phyloP scores from a whole-genome alignment of 2,329 filamentous ascomycete genomes.

The Ophiostoma montium region DNA sequence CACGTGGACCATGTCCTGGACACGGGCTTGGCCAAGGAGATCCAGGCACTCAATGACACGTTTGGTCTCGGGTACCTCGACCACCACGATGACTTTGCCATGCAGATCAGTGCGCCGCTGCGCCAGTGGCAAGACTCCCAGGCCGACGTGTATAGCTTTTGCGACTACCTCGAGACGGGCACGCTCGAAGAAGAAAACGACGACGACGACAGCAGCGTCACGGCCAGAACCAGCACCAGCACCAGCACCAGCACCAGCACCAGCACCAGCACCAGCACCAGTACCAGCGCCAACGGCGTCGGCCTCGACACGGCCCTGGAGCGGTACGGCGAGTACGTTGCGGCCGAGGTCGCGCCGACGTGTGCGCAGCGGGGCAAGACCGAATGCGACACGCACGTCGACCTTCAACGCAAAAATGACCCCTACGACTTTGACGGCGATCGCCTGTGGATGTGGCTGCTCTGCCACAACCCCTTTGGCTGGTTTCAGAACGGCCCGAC shows the following conservation, averaged over 20 bases:
- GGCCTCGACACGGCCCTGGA: conserved; percentile 34
- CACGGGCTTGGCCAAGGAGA: not conserved
- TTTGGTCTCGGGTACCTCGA: conserved; percentile 30
- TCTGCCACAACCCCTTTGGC: conserved; percentile 31
- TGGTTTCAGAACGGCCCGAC: conserved; percentile 31
- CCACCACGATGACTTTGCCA: conserved; percentile 28
- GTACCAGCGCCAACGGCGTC: conserved; percentile 26
- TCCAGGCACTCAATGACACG: conserved; percentile 12
- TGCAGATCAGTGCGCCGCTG: not conserved
- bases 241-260: not conserved
- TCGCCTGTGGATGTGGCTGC: conserved; percentile 41
- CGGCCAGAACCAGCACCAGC: too few relatives aligned
- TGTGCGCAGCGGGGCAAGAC: conserved; percentile 27
- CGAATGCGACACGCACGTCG: conserved; percentile 25
- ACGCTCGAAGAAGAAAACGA: too few relatives aligned
- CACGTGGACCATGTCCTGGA: conserved; percentile 1
- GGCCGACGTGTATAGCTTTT: conserved; percentile 31
- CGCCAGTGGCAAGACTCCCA: conserved; percentile 39
- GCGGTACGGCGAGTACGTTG: conserved; percentile 35
- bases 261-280: conserved; percentile 18
- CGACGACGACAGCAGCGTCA: too few relatives aligned
- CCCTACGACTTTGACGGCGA: conserved; percentile 24
- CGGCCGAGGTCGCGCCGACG: conserved; percentile 27
- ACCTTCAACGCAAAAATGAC: conserved; percentile 23
- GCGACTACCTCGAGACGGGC: conserved; percentile 28